Conservation (phyloP, 805 yeast species). For the Candida xiaguanensis region DNA sequence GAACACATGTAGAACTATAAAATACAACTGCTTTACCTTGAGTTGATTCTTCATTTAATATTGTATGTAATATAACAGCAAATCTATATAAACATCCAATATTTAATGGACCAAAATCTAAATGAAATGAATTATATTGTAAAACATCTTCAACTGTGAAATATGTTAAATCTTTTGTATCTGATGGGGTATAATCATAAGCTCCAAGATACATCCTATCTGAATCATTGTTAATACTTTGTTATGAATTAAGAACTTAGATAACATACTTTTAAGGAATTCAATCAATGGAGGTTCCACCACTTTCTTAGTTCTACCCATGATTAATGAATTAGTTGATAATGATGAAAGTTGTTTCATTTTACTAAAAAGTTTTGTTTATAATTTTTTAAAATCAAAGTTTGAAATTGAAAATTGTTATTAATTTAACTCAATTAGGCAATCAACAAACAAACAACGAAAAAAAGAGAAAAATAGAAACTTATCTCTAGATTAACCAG, state of each 20-base stretch:
- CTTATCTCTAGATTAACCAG: too few relatives aligned
- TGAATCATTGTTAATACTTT: constrained; percentile 25
- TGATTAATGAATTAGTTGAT: constrained; percentile 2
- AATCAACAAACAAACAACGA: constrained; percentile 4
- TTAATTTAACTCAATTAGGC: constrained; percentile 7
- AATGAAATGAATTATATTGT: constrained; percentile 91
- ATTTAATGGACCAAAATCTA: constrained; percentile 95
- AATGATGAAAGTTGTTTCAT: too few relatives aligned
- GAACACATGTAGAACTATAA: constrained; percentile 78
- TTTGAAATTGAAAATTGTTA: not conserved
- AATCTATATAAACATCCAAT: constrained; percentile 90
- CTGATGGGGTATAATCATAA: constrained; percentile 73
- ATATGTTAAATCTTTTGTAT: constrained; percentile 70
- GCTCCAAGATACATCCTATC: constrained; percentile 86
- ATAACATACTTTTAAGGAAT: constrained; percentile 43
- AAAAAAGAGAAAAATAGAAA: not conserved
- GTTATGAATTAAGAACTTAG: too few relatives aligned
- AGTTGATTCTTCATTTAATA: constrained; percentile 79
- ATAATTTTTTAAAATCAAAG: too few relatives aligned
- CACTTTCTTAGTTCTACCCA: constrained; percentile 5
- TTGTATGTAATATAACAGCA: constrained; percentile 91
- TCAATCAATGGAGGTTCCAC: constrained; percentile 36
- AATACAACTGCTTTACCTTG: constrained; percentile 87
- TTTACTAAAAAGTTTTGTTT: too few relatives aligned
- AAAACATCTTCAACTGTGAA: constrained; percentile 91